Conservation (phyloP, 75 land plant species). For the Adiantum capillusveneris region DNA sequence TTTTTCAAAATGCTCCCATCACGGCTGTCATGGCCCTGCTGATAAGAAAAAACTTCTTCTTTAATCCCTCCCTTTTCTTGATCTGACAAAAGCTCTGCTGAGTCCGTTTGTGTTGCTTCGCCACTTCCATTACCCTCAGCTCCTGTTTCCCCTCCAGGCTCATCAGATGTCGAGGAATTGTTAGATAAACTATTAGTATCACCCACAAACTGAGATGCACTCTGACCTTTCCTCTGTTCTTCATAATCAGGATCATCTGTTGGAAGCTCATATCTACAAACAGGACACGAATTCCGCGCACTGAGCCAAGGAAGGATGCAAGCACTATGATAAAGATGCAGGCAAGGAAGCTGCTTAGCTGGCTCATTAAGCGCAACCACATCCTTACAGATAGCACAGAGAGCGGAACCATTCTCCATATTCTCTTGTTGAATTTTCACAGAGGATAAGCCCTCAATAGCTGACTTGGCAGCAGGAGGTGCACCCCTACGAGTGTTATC, state of each 20-base stretch:
- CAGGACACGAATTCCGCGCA: slow-evolving; percentile 62
- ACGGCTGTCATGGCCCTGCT: background rate
- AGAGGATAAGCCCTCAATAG: slow-evolving; percentile 33
- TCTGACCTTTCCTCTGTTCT: slow-evolving; percentile 18
- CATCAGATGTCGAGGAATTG: background rate
- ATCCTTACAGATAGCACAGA: slow-evolving; percentile 72
- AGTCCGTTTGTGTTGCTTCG: background rate
- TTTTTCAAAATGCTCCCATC: background rate
- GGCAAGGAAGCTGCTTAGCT: slow-evolving; percentile 64
- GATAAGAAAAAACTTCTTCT: background rate
- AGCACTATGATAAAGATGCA: slow-evolving; percentile 54
- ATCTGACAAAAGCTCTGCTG: background rate
- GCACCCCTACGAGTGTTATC: slow-evolving; percentile 59
- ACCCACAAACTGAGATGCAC: slow-evolving; percentile 3
- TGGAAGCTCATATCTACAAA: slow-evolving; percentile 70
- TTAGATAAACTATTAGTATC: slow-evolving; percentile 12
- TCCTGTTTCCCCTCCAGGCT: too few relatives aligned
- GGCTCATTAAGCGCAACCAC: slow-evolving; percentile 26
- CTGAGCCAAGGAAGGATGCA: slow-evolving; percentile 75
- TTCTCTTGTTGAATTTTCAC: slow-evolving; percentile 33
- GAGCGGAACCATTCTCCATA: slow-evolving; percentile 34
- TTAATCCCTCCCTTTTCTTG: background rate
- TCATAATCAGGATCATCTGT: slow-evolving; percentile 73
- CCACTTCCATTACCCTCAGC: slow-evolving; percentile 6
- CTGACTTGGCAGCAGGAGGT: slow-evolving; percentile 61